Evolutionary conservation across 1,139 yeast genomes (phyloP), one percentile per base, ranked within the genome.

Genomic region (Wickerhamomyces sp.): DNA sequence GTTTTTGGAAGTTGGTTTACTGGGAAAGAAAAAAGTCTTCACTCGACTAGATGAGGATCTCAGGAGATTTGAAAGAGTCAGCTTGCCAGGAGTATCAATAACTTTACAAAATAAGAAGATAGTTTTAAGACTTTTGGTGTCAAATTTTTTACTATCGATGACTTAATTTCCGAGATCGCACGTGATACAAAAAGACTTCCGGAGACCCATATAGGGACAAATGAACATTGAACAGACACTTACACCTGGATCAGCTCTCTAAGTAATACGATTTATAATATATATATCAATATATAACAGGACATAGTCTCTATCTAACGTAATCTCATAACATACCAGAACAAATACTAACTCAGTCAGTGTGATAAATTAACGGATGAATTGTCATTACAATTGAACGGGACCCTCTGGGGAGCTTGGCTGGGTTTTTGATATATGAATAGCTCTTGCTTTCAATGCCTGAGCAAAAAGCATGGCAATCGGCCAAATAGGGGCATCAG

Each of bases 401-500:
- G 23, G 23, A 18, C 23, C 23, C 23, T 23, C 9, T 9, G 39
- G 39, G 14, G 40, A 30, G 18, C 10, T 37, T 27, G 52, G 48
- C 37, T 54, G 57, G 9, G 55, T 48, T 33, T 54, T 55, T 9
- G 58, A 55, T 54, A 65, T 65, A 50, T 56, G 59, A 13, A 76
- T 72, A 9, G 87, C 87, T 59, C 90, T 75, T 36, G 81, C 75
- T 60, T 82, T 83, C 57, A 84, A 69, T 6, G 88, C 89, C 59
- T 83, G 90, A 0, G 90, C 90, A 65, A 84, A 82, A 15, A 83
- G 76, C 63, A 84, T 69, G 1, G 89, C 86, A 45, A 83, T 74
- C 1, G 93, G 91, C 93, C 93, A 84, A 14, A 84, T 83, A 2
- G 93, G 91, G 0, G 90, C 89, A 66, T 84, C 90, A 2, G 89